Evolutionary conservation across 1,139 yeast genomes (phyloP).

Genomic region (Lodderomyces oxycetoniae): DNA sequence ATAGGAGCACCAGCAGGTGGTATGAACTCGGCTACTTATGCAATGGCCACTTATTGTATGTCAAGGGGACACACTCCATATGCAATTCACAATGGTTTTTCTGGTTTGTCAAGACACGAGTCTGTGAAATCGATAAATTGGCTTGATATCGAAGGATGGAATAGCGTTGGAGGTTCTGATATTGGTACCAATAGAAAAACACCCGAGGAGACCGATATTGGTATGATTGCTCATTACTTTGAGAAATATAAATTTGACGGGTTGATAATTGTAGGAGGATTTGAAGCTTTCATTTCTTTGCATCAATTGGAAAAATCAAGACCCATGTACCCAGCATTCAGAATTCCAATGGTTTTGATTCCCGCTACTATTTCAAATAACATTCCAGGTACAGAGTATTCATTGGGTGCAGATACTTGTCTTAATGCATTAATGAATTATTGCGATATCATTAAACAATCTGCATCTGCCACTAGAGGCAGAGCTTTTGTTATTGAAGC

Average conservation of each 20-base stretch:
- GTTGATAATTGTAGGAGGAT: constrained; percentile 70
- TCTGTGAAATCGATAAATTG: constrained; percentile 58
- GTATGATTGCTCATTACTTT: constrained; percentile 71
- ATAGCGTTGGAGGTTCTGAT: constrained; percentile 72
- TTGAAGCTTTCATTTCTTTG: constrained; percentile 70
- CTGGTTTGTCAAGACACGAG: constrained; percentile 74
- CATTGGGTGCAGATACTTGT: constrained; percentile 77
- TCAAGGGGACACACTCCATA: constrained; percentile 70
- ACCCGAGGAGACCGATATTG: constrained; percentile 63
- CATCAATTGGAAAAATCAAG: constrained; percentile 64
- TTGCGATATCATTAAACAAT: constrained; percentile 75
- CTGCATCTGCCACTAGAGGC: constrained; percentile 74
- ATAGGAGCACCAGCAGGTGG: constrained; percentile 87
- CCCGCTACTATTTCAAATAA: constrained; percentile 84
- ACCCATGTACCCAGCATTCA: constrained; percentile 61
- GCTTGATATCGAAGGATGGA: constrained; percentile 73
- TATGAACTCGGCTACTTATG: constrained; percentile 70
- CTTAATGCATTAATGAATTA: constrained; percentile 68
- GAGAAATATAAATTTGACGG: constrained; percentile 73
- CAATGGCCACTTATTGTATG: constrained; percentile 70
- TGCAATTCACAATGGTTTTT: constrained; percentile 73
- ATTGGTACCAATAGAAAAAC: constrained; percentile 76
- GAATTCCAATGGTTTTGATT: constrained; percentile 72
- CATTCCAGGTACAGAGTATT: constrained; percentile 81
- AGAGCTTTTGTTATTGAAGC: constrained; percentile 78